Evolutionary conservation across 2,329 filamentous ascomycete species (phyloP).

Genomic region (Lachnellula subtilissima): DNA sequence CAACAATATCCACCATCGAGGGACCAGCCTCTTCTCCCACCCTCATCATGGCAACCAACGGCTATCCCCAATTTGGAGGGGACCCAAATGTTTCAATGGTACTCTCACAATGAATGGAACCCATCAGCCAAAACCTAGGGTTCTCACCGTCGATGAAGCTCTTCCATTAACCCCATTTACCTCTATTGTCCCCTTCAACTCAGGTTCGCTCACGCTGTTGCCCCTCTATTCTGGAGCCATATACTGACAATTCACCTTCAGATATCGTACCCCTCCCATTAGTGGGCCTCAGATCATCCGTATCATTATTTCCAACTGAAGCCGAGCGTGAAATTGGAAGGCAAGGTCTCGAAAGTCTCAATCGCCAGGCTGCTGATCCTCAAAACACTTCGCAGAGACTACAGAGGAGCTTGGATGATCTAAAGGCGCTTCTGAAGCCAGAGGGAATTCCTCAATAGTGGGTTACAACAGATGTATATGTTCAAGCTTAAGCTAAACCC

Average conservation of each 20-base stretch:
- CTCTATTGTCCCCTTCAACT: constrained; percentile 72
- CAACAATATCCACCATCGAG: background rate
- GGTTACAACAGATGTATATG: constrained; percentile 3
- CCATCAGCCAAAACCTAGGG: constrained; percentile 28
- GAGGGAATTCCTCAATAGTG: constrained; percentile 61
- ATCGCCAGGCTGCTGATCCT: constrained; percentile 60
- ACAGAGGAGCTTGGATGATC: constrained; percentile 66
- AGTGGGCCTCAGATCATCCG: constrained; percentile 49
- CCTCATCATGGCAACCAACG: constrained; percentile 25
- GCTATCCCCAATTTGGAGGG: constrained; percentile 12
- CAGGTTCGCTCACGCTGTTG: constrained; percentile 49
- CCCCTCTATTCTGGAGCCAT: background rate
- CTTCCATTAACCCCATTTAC: constrained; percentile 79
- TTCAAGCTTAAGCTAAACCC: constrained; percentile 26
- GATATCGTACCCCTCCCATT: constrained; percentile 63
- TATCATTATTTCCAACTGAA: constrained; percentile 46
- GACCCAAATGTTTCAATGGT: constrained; percentile 17
- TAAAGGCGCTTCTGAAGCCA: constrained; percentile 68
- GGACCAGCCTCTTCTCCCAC: background rate
- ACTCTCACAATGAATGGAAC: constrained; percentile 10
- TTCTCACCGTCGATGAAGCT: constrained; percentile 67
- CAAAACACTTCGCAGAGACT: constrained; percentile 59
- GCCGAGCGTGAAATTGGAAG: constrained; percentile 49
- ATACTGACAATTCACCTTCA: constrained; percentile 32
- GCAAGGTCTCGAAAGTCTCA: constrained; percentile 60